Percentiles rank a stretch among this genome's conserved stretches.
Evolutionary conservation across 495 filamentous ascomycete genomes (phyloP).

Genomic region (Penicillium fimorum): DNA sequence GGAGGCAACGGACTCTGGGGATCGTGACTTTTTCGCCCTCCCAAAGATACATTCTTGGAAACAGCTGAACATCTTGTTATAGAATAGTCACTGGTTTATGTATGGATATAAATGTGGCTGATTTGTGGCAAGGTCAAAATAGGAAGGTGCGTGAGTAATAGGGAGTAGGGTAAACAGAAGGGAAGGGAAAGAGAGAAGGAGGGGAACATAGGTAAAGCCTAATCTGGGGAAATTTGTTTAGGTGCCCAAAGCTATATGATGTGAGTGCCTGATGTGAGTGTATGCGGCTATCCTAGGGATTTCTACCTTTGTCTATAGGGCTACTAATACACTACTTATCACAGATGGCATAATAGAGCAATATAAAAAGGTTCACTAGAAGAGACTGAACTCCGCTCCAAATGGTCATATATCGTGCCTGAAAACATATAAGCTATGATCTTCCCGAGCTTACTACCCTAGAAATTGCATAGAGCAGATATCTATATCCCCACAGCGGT

Average conservation of each 20-base stretch:
- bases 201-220: too few relatives aligned
- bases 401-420: constrained; percentile 9
- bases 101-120: too few relatives aligned
- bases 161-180: too few relatives aligned
- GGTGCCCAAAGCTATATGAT: background rate
- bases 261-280: background rate
- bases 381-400: background rate
- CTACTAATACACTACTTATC: too few relatives aligned
- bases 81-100: too few relatives aligned
- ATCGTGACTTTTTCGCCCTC: background rate
- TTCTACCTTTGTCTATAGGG: background rate
- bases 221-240: background rate
- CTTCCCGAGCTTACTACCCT: background rate
- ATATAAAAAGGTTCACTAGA: background rate
- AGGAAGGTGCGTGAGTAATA: too few relatives aligned
- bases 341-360: background rate
- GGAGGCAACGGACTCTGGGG: constrained; percentile 11
- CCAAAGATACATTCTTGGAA: background rate
- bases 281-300: background rate
- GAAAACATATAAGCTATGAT: background rate
- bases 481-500: constrained; percentile 39
- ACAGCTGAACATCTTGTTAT: background rate
- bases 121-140: too few relatives aligned
- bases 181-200: too few relatives aligned
- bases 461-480: background rate